These are phyloP conservation scores for Malbranchea cinnamomea DNA, from an alignment of 2,329 filamentous ascomycete genomes.

Conservation along the genomic window DNA sequence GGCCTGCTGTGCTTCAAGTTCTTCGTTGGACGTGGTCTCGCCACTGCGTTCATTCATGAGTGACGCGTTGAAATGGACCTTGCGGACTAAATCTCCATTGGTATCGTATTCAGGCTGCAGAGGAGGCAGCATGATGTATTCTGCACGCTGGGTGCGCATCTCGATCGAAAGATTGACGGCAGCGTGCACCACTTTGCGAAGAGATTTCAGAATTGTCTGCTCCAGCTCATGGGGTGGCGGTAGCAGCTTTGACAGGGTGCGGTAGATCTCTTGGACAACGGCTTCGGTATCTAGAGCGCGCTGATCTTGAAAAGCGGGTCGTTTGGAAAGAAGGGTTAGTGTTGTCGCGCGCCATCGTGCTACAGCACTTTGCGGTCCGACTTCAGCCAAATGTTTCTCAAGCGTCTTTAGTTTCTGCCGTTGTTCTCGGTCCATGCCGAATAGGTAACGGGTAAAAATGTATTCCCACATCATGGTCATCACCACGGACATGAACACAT, in stretches of 20 bases:
- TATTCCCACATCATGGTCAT: conserved; percentile 99
- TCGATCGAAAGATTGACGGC: conserved; percentile 86
- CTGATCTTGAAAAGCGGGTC: conserved; percentile 66
- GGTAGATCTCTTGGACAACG: conserved; percentile 82
- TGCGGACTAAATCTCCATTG: conserved; percentile 75
- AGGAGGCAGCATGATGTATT: conserved; percentile 97
- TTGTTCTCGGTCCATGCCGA: conserved; percentile 96
- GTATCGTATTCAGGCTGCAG: conserved; percentile 88
- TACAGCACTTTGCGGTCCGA: conserved; percentile 76
- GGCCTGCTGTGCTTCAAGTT: conserved; percentile 59
- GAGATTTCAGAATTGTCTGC: conserved; percentile 63
- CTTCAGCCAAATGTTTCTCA: conserved; percentile 79
- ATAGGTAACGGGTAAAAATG: conserved; percentile 92
- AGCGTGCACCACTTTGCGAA: conserved; percentile 73
- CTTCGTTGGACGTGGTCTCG: conserved; percentile 55
- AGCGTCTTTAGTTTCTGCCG: conserved; percentile 92
- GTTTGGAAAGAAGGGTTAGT: conserved; percentile 69
- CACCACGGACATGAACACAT: conserved; percentile 96
- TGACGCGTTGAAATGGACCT: conserved; percentile 79
- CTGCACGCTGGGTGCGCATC: conserved; percentile 92
- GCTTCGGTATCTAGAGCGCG: conserved; percentile 84
- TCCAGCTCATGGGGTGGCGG: conserved; percentile 74
- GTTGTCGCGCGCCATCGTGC: conserved; percentile 96
- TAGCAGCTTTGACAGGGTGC: conserved; percentile 67
- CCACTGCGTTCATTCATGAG: conserved; percentile 89